phyloP scores from a whole-genome alignment of 176 grass and related monocot genomes.

The Hsuehochloa calcarea region DNA sequence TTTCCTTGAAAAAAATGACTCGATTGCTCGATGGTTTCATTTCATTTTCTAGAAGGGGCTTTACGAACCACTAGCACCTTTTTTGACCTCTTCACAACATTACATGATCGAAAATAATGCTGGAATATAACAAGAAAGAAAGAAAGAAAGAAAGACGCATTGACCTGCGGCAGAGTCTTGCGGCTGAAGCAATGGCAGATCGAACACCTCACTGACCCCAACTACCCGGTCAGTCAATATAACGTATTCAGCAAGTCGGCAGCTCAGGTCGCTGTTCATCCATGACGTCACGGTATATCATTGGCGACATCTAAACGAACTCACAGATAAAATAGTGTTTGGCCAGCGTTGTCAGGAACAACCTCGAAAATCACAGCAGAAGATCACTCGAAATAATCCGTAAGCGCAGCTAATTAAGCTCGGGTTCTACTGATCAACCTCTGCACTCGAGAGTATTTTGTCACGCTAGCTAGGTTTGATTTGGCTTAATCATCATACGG shows the following conservation, averaged over 20 bases:
- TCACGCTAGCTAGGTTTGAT: background rate
- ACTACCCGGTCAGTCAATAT: background rate
- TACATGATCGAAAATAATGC: background rate
- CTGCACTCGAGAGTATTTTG: too few relatives aligned
- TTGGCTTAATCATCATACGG: background rate
- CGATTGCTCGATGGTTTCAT: background rate
- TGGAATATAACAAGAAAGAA: background rate
- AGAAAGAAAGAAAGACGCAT: background rate
- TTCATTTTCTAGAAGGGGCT: background rate
- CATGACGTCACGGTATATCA: background rate
- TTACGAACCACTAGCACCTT: background rate
- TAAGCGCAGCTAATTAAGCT: background rate
- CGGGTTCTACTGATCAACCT: too few relatives aligned
- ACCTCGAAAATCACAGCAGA: too few relatives aligned
- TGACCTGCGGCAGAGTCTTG: background rate
- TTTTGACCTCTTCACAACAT: background rate
- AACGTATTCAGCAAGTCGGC: background rate
- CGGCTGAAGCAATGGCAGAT: background rate
- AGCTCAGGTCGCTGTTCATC: background rate
- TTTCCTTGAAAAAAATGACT: background rate
- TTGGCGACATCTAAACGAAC: background rate
- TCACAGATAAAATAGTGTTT: background rate
- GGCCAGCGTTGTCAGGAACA: too few relatives aligned
- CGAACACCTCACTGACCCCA: background rate
- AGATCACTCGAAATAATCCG: background rate